Evolutionary conservation across 192 early-diverging fungal genomes (phyloP), one percentile per base, ranked within the genome.

Genomic region (Backusella psychrophila): DNA sequence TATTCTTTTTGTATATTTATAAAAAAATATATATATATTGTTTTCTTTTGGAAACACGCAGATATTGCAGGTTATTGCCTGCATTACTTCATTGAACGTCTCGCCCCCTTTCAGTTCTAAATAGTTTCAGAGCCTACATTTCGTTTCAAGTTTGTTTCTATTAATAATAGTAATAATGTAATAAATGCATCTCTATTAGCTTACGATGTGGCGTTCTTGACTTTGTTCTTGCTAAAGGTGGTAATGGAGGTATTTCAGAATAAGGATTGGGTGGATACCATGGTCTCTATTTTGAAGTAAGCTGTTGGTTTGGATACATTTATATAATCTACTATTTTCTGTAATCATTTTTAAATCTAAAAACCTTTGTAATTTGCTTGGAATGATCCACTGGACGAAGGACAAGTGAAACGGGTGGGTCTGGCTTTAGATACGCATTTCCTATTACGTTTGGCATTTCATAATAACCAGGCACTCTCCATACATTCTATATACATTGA

Each of bases 241-340:
- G 80, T 14, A 77, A 49, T 21, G 53, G 52, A 11, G 80, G 80
- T 41, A 71, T 71, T 46, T 72, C 53, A 29, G 70, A 77, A 68
- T 81, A 73, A 15, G 80, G 80, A 71, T 74, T 81, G 41, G 80
- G 80, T 39, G 80, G 80, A 29, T 78, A 74, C 80, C 80, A 81
- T 36, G 80, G 80, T 31, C 76, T 69, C 78, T 79, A 69, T 52
- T 36, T 35, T 9, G 21, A 63, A 34, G 12, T 36, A 39, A 39
- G 38, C 38, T 39, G 38, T 39, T 39, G 38, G 53, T 23, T 23
- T 21, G 11, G 8, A 26, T 69, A 42, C 12, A 29, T 26, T 29
- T 63, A 29, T 63, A 8, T 1, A 63, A 23, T 53, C 1, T 53
- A 53, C 6, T 53, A 53, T 52, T 56, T 56, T 9, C 19, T 56